Conservation (phyloP, 2,329 filamentous ascomycete species). For the Aspergillus fischeri region DNA sequence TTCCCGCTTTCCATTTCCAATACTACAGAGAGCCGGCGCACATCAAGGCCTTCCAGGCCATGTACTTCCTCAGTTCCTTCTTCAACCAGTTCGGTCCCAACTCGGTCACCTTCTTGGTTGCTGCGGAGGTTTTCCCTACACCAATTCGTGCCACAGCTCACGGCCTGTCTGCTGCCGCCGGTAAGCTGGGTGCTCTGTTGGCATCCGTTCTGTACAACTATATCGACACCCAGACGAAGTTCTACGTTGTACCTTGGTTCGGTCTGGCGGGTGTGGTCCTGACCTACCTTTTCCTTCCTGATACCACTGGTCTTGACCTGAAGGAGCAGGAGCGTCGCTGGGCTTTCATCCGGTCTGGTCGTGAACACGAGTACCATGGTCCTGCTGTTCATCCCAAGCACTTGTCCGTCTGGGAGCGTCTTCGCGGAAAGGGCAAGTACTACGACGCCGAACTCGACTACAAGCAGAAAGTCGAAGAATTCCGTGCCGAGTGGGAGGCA, state of each 20-base stretch:
- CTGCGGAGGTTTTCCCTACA: conserved; percentile 93
- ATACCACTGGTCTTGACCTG: conserved; percentile 92
- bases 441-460: conserved; percentile 83
- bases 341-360: conserved; percentile 76
- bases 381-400: conserved; percentile 88
- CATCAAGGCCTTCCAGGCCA: conserved; percentile 88
- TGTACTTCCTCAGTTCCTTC: conserved; percentile 97
- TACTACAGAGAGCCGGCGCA: conserved; percentile 71
- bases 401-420: conserved; percentile 80
- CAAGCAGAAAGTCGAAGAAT: conserved; percentile 78
- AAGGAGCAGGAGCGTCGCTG: conserved; percentile 97
- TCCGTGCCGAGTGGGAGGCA: conserved; percentile 58
- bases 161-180: conserved; percentile 86
- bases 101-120: conserved; percentile 91
- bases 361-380: conserved; percentile 81
- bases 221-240: conserved; percentile 78
- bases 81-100: conserved; percentile 99
- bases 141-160: conserved; percentile 90
- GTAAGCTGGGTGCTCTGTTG: conserved; percentile 82
- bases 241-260: conserved; percentile 93
- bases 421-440: conserved; percentile 70
- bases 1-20: conserved; percentile 82
- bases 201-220: conserved; percentile 93
- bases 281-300: conserved; percentile 84
- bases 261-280: conserved; percentile 81